phyloP scores from a whole-genome alignment of 2,329 filamentous ascomycete genomes.

The Penicillium sp. region DNA sequence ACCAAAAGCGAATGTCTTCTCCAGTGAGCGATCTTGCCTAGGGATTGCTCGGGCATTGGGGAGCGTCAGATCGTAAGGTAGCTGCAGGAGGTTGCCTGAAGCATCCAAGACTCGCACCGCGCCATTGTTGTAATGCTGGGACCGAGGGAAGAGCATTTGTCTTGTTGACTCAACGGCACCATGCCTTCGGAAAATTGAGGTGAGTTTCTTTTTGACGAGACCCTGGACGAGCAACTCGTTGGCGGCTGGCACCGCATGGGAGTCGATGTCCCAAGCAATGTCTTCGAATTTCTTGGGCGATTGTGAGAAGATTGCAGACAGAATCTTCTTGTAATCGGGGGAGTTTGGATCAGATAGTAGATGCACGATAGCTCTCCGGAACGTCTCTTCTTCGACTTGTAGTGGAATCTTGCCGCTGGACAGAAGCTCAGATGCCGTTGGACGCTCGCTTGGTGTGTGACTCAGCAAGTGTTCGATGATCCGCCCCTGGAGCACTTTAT shows the following conservation, averaged over 20 bases:
- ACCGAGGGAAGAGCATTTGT: constrained; percentile 77
- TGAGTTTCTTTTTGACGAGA: constrained; percentile 72
- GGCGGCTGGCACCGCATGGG: constrained; percentile 53
- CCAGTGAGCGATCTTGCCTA: constrained; percentile 61
- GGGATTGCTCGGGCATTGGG: constrained; percentile 85
- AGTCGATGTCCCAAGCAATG: constrained; percentile 72
- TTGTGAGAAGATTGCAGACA: constrained; percentile 78
- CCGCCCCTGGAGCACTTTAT: constrained; percentile 68
- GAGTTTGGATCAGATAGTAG: constrained; percentile 75
- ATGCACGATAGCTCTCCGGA: constrained; percentile 77
- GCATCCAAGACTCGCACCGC: constrained; percentile 79
- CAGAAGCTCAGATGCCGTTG: constrained; percentile 78
- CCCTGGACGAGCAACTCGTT: constrained; percentile 65
- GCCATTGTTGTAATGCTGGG: constrained; percentile 72
- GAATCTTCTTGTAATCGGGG: constrained; percentile 85
- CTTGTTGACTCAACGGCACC: constrained; percentile 81
- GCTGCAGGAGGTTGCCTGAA: constrained; percentile 82
- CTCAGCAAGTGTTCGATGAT: constrained; percentile 80
- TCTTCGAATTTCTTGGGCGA: constrained; percentile 79
- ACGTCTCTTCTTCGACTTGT: constrained; percentile 89
- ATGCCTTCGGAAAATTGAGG: constrained; percentile 80
- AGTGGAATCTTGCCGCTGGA: constrained; percentile 84
- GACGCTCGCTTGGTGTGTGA: constrained; percentile 79
- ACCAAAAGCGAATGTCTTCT: constrained; percentile 84
- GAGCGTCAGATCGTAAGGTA: constrained; percentile 92